Evolutionary conservation across 2,329 filamentous ascomycete genomes (phyloP).

Genomic region (Monilinia fructigena): DNA sequence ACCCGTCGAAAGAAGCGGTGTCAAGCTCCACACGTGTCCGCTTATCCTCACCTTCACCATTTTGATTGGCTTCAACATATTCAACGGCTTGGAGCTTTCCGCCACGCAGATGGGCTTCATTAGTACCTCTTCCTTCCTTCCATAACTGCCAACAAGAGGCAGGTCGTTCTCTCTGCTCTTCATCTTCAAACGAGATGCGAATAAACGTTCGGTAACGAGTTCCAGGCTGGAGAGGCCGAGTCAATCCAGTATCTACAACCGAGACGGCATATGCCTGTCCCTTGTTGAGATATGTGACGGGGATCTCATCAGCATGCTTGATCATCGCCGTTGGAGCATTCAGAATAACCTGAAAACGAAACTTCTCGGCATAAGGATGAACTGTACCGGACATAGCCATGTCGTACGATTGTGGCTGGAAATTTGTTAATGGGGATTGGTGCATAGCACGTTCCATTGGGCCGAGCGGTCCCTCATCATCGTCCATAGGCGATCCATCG

Average conservation of each 20-base stretch:
- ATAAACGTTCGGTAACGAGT: constrained; percentile 85
- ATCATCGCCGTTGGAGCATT: constrained; percentile 97
- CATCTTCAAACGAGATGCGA: constrained; percentile 95
- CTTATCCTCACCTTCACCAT: constrained; percentile 61
- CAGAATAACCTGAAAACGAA: constrained; percentile 85
- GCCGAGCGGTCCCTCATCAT: constrained; percentile 51
- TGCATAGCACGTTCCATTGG: constrained; percentile 61
- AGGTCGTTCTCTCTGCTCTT: constrained; percentile 83
- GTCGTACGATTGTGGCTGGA: constrained; percentile 52
- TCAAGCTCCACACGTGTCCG: constrained; percentile 69
- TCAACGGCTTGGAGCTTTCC: constrained; percentile 93
- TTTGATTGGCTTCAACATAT: constrained; percentile 70
- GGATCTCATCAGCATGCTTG: constrained; percentile 83
- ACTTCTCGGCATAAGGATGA: constrained; percentile 63
- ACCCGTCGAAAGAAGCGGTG: constrained; percentile 84
- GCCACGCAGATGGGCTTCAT: constrained; percentile 89
- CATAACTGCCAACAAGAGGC: constrained; percentile 84
- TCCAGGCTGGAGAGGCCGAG: constrained; percentile 56
- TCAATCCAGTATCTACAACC: constrained; percentile 72
- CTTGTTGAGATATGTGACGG: constrained; percentile 97
- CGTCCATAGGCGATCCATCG: constrained; percentile 66
- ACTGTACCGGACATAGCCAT: constrained; percentile 49
- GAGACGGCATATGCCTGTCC: constrained; percentile 90
- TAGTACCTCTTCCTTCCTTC: constrained; percentile 96
- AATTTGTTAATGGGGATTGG: constrained; percentile 58